A percentile compares a stretch with the other conserved stretches of the same genome.
Conservation (phyloP, 164 flowering plant genomes). For the Pachysandra terminalis region DNA sequence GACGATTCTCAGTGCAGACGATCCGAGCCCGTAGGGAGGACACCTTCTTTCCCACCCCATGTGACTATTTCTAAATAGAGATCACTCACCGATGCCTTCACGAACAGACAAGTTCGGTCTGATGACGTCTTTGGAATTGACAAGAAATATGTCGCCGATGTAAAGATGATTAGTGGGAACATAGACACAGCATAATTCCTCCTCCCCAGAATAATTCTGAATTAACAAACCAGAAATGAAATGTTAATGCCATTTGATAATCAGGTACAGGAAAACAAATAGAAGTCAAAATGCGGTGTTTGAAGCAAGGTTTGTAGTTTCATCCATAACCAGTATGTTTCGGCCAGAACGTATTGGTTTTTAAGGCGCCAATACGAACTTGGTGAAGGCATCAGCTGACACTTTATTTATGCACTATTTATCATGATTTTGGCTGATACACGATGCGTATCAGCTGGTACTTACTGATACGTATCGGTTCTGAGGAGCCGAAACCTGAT, state of each 20-base stretch:
- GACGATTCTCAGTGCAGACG: too few species aligned
- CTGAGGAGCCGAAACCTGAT: too few species aligned
- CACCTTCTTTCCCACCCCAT: neutral
- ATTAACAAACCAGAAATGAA: neutral
- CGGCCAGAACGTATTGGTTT: too few species aligned
- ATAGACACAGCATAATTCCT: slow-evolving; percentile 73
- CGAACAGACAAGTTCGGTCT: slow-evolving; percentile 75
- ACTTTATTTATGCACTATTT: too few species aligned
- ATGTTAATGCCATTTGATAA: neutral
- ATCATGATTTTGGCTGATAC: too few species aligned
- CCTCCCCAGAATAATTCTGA: slow-evolving; percentile 62
- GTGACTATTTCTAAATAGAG: neutral
- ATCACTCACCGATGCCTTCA: slow-evolving; percentile 68
- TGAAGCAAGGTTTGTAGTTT: too few species aligned
- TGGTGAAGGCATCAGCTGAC: too few species aligned
- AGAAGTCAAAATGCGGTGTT: too few species aligned
- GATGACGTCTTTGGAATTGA: slow-evolving; percentile 63
- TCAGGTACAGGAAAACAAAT: neutral
- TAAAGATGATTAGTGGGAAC: slow-evolving; percentile 85
- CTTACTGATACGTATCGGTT: too few species aligned
- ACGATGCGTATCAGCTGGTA: too few species aligned
- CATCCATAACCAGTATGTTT: too few species aligned
- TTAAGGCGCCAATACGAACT: too few species aligned
- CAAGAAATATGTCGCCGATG: slow-evolving; percentile 67
- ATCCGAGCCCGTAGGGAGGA: neutral